A percentile compares a stretch with the other conserved stretches of the same genome.
Conservation (phyloP, 352 stramenopile genomes). For the Plasmopara muralis region DNA sequence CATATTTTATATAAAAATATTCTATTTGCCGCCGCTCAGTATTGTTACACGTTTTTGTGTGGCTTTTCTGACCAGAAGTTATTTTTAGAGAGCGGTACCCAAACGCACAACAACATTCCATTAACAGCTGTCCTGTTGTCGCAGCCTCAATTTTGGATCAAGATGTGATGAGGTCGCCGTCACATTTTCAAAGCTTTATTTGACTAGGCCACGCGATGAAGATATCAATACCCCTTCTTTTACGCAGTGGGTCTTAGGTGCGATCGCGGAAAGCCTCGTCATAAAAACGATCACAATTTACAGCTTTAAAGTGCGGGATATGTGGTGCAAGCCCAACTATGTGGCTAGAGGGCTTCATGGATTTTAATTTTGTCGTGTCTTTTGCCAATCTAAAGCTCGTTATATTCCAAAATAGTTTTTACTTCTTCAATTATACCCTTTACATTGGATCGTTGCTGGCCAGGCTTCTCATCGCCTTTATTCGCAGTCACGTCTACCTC, state of each 20-base stretch:
- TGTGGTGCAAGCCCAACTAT: conserved; percentile 40
- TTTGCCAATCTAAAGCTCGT: conserved; percentile 74
- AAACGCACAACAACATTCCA: conserved; percentile 80
- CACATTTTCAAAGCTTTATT: conserved; percentile 68
- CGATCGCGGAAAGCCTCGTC: conserved; percentile 63
- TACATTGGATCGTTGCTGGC: conserved; percentile 54
- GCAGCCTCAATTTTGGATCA: conserved; percentile 64
- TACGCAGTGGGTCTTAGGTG: conserved; percentile 55
- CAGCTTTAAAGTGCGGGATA: conserved; percentile 34
- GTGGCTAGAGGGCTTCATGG: conserved; percentile 75
- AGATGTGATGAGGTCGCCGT: conserved; percentile 67
- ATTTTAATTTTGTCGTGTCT: conserved; percentile 73
- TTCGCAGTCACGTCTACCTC: conserved; percentile 41
- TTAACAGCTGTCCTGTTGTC: conserved; percentile 66
- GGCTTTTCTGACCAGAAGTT: conserved; percentile 82
- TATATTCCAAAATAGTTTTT: conserved; percentile 74
- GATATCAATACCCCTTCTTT: conserved; percentile 67
- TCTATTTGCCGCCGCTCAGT: conserved; percentile 63
- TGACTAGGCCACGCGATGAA: conserved; percentile 46
- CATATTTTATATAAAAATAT: conserved; percentile 95
- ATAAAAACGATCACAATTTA: conserved; percentile 57
- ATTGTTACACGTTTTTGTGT: conserved; percentile 67
- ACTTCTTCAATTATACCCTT: conserved; percentile 57
- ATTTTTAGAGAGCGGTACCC: conserved; percentile 69
- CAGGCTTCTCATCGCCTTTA: conserved; percentile 54